Percentiles rank a stretch among this genome's conserved stretches.
Conservation (phyloP, 2,329 filamentous ascomycete species). For the Pseudogymnoascus sp. region DNA sequence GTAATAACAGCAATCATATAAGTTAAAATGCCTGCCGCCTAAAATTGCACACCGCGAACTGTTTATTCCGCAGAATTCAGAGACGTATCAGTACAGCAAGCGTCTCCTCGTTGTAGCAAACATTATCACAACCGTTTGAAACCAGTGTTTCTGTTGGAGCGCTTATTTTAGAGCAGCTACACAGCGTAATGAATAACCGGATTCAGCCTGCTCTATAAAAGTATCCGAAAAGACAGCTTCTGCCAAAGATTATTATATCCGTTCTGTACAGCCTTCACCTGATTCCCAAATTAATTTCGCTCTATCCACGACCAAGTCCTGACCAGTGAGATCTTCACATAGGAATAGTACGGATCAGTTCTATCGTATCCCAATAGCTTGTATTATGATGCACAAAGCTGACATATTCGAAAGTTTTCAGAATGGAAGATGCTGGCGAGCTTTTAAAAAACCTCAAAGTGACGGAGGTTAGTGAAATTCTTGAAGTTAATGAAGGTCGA, state of each 20-base stretch:
- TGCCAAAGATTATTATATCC: background rate
- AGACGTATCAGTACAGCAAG: background rate
- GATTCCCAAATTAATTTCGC: background rate
- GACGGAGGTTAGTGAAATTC: background rate
- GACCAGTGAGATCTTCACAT: too few relatives aligned
- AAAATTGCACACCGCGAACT: background rate
- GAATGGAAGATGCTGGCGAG: background rate
- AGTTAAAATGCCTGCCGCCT: background rate
- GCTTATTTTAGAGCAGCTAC: background rate
- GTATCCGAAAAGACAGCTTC: background rate
- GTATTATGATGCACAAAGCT: too few relatives aligned
- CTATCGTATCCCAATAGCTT: too few relatives aligned
- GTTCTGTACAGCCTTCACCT: background rate
- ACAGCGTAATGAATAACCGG: background rate
- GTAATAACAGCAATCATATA: background rate
- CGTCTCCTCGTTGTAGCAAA: background rate
- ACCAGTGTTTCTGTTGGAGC: background rate
- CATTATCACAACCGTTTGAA: background rate
- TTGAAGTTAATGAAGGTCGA: background rate
- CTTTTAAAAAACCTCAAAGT: background rate
- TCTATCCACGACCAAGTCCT: too few relatives aligned
- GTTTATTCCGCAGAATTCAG: background rate
- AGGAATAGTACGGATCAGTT: too few relatives aligned
- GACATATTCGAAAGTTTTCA: background rate
- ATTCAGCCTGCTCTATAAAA: background rate